Conservation (phyloP, 371 early-diverging fungal species). For the Mucor saturninus region DNA sequence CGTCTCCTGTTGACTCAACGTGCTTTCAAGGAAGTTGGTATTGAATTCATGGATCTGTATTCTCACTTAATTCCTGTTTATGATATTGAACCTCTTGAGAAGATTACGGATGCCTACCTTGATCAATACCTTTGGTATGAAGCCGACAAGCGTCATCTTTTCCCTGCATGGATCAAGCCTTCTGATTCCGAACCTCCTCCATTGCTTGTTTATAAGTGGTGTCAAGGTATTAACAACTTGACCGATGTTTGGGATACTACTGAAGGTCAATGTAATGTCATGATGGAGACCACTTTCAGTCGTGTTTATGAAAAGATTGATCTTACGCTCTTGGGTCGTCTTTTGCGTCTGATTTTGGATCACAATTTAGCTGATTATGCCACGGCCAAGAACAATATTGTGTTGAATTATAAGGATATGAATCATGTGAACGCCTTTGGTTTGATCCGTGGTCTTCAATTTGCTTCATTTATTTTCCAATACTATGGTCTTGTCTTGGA, state of each 20-base stretch:
- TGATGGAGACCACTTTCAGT: conserved; percentile 93
- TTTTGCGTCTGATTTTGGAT: conserved; percentile 95
- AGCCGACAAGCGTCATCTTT: conserved; percentile 83
- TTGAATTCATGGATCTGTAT: conserved; percentile 98
- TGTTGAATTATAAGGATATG: conserved; percentile 99
- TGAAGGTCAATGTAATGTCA: conserved; percentile 92
- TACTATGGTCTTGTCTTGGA: conserved; percentile 98
- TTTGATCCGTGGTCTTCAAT: conserved; percentile 97
- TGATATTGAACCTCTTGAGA: conserved; percentile 97
- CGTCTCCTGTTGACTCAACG: conserved; percentile 96
- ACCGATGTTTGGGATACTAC: conserved; percentile 94
- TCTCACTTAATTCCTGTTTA: conserved; percentile 95
- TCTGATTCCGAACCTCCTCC: conserved; percentile 97
- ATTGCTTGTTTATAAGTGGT: conserved; percentile 96
- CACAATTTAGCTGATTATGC: conserved; percentile 99
- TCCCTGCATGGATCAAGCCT: conserved; percentile 98
- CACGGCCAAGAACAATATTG: conserved; percentile 98
- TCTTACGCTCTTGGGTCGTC: conserved; percentile 93
- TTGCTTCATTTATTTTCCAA: conserved; percentile 97
- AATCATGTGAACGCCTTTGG: conserved; percentile 97
- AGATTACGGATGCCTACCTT: conserved; percentile 98
- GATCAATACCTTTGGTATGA: conserved; percentile 99
- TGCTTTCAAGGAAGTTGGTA: conserved; percentile 99
- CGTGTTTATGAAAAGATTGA: conserved; percentile 97
- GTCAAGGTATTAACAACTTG: conserved; percentile 97